Evolutionary conservation across 2,329 filamentous ascomycete genomes (phyloP), one percentile per base, ranked within the genome.

Genomic region (Ascochyta lentis): DNA sequence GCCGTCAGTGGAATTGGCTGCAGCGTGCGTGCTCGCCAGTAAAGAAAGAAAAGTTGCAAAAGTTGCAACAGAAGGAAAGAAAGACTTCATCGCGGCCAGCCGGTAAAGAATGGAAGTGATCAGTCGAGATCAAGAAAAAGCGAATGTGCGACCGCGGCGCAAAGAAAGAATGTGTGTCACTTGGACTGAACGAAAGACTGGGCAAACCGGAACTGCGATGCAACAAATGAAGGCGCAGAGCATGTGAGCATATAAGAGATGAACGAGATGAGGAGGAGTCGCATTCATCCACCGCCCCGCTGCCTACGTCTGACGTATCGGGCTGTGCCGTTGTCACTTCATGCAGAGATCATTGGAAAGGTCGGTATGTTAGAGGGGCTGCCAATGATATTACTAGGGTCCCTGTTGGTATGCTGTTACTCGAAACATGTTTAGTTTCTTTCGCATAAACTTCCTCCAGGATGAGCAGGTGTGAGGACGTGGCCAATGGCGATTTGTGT

Each of bases 371-470:
- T 27, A 19, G 27, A 43, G 43, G 22, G 29, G 23, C 33, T 47
- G 23, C 22, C 26, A 27, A 26, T 26, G 4, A 35, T 41, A 16
- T 56, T 54, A 56, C 39, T 31, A n/a, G 26, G 23, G 58, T 54
- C 66, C 59, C 56, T 60, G 61, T 41, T 19, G 15, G 15, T 44
- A 45, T 43, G 39, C 15, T 44, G 44, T 27, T 49, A 52, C 47
- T 61, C 62, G 65, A 70, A 71, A 71, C 69, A 69, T 67, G 66
- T 71, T 68, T 67, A 35, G 60, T 61, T 63, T 63, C 61, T 54
- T 63, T 33, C 53, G 54, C 54, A 52, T 57, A 29, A 48, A 52
- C 29, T 9, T 41, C 22, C 3, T 23, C 23, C 8, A 16, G 34
- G 26, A 23, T 15, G 29, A 37, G 27, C 54, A 51, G 42, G 33